Evolutionary conservation across 495 filamentous ascomycete species (phyloP), one percentile per base, ranked within the genome.

Genomic region (Tuber umbilicatum): DNA sequence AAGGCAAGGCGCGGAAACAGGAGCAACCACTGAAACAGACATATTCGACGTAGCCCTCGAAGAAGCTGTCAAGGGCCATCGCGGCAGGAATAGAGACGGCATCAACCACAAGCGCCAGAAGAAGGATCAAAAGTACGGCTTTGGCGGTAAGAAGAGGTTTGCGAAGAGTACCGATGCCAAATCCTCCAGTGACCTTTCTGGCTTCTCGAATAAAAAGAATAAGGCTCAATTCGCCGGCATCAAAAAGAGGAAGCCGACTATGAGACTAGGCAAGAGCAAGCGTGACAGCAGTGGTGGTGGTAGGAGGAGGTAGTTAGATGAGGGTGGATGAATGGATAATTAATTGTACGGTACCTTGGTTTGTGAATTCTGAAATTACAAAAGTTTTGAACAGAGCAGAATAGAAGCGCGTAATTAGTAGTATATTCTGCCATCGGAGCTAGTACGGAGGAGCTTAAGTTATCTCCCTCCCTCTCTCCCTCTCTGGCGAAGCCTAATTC

Each of bases 31-130:
- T 74, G 94, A 97, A 80, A 90, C 90, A 64, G 93, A 97, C 82
- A 88, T 97, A 79, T 99, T 99, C 85, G 94, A 97, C 83, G 90
- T 99, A 21, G 93, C 91, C 72, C 90, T 99, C 71, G 95, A 99
- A 76, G 90, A 94, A 68, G 90, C 91, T 73, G 86, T 88, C 68
- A 85, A 87, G 69, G 84, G 85, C 68, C 86, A 86, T 73, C 74
- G 81, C 40, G 85, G 84, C 75, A 76, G 76, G 17, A 80, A 72
- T 39, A 74, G 70, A 43, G 80, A 83, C 80, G 76, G 84, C 83
- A 43, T 85, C 87, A 70, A 88, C 87, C 79, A 67, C 80, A 68
- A 97, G 86, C 90, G 95, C 68, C 89, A 91, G 82, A 97, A 97
- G 89, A 95, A 93, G 85, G 90, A 99, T 84, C 86, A 90, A 75